These are phyloP conservation scores for Daldinia vernicosa DNA, from an alignment of 495 filamentous ascomycete species.

Conservation along the genomic window DNA sequence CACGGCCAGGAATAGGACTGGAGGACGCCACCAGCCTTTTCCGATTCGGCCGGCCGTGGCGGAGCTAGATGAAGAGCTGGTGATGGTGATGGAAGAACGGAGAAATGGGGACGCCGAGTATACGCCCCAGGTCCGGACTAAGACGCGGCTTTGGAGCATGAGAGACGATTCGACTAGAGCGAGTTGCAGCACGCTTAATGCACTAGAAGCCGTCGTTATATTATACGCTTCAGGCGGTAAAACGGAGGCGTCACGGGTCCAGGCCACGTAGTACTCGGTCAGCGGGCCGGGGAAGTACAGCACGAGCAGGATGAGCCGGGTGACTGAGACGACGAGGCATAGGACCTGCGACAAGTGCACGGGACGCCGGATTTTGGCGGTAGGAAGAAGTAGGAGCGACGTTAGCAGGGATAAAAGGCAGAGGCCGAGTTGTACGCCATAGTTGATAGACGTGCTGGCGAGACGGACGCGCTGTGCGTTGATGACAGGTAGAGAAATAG, in stretches of 20 bases:
- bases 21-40: constrained; percentile 17
- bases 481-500: constrained; percentile 29
- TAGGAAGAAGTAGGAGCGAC: constrained; percentile 25
- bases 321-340: constrained; percentile 3
- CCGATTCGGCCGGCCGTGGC: not conserved
- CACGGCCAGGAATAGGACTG: constrained; percentile 18
- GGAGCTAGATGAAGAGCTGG: not conserved
- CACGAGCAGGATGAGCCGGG: constrained; percentile 25
- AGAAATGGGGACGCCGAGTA: not conserved
- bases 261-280: constrained; percentile 38
- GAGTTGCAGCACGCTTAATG: constrained; percentile 23
- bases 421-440: constrained; percentile 36
- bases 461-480: constrained; percentile 34
- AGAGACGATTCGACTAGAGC: constrained; percentile 29
- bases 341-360: constrained; percentile 22
- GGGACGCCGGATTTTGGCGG: constrained; percentile 18
- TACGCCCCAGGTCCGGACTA: constrained; percentile 28
- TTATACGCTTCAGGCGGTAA: constrained; percentile 17
- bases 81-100: not conserved
- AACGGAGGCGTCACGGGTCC: constrained; percentile 27
- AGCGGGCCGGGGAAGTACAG: constrained; percentile 36
- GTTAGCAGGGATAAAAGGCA: constrained; percentile 19
- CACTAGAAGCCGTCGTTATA: constrained; percentile 6
- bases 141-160: constrained; percentile 21
- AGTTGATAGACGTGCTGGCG: constrained; percentile 35